Evolutionary conservation across 441 rosid species (phyloP).

Genomic region (Bocquillonia castaneifolia): DNA sequence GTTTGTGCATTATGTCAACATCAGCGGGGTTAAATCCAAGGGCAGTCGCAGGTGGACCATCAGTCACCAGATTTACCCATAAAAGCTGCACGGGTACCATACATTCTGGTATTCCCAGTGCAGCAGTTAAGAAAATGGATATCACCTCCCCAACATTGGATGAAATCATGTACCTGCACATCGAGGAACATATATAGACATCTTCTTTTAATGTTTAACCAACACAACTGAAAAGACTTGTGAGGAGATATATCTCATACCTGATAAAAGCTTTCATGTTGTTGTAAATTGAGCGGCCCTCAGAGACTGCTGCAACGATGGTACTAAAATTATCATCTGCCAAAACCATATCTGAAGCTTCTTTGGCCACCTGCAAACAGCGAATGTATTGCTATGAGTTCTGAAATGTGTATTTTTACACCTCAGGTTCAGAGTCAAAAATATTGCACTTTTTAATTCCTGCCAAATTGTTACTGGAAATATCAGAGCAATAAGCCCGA

Average conservation of each 20-base stretch:
- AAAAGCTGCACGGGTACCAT: slow-evolving; percentile 90
- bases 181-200: slow-evolving; percentile 14
- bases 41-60: slow-evolving; percentile 89
- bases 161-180: slow-evolving; percentile 84
- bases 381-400: background rate
- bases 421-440: background rate
- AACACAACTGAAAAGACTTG: background rate
- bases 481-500: background rate
- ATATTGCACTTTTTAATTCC: slow-evolving; percentile 2
- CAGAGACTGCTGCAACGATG: slow-evolving; percentile 74
- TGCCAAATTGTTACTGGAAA: too few relatives aligned
- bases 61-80: slow-evolving; percentile 89
- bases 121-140: slow-evolving; percentile 76
- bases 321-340: slow-evolving; percentile 86
- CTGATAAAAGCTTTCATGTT: slow-evolving; percentile 93
- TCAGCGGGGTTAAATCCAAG: slow-evolving; percentile 90
- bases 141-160: slow-evolving; percentile 91
- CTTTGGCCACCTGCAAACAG: slow-evolving; percentile 71
- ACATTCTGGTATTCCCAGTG: slow-evolving; percentile 82
- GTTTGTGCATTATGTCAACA: slow-evolving; percentile 73
- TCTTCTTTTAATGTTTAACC: background rate
- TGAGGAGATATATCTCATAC: slow-evolving; percentile 24
- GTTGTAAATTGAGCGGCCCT: slow-evolving; percentile 80
- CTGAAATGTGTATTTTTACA: background rate
- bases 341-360: slow-evolving; percentile 93